phyloP scores from a whole-genome alignment of 805 yeast genomes.

The Yarrowia yakushimensis region DNA sequence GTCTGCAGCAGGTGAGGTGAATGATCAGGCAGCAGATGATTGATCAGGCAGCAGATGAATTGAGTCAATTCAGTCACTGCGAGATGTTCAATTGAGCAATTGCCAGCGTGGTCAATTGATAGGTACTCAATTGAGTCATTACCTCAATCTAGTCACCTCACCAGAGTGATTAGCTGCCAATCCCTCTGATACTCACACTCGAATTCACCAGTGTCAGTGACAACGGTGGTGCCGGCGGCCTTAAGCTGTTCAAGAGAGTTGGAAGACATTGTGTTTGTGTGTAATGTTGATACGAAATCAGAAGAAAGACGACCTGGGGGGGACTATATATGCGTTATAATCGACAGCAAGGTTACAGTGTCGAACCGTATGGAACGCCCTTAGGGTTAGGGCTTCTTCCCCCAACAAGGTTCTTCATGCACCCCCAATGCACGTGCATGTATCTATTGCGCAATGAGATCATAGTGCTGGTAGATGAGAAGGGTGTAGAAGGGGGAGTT shows the following conservation, averaged over 20 bases:
- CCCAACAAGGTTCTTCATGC: constrained; percentile 3
- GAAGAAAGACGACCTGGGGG: neutral
- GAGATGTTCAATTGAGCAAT: too few relatives aligned
- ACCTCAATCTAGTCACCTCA: too few relatives aligned
- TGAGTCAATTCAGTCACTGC: too few relatives aligned
- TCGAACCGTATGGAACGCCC: constrained; percentile 23
- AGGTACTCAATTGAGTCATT: neutral
- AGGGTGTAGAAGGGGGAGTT: neutral
- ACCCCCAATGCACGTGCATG: constrained; percentile 17
- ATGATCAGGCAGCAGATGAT: too few relatives aligned
- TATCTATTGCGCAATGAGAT: constrained; percentile 14
- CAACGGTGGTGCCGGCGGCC: constrained; percentile 93
- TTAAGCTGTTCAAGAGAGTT: constrained; percentile 89
- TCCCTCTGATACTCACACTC: constrained; percentile 51
- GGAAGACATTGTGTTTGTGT: constrained; percentile 28
- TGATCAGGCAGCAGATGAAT: too few relatives aligned
- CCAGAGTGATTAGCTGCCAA: too few relatives aligned
- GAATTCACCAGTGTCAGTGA: constrained; percentile 98
- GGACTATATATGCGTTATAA: constrained; percentile 18
- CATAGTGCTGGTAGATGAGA: neutral
- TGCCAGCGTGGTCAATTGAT: too few relatives aligned
- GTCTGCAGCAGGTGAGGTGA: too few relatives aligned
- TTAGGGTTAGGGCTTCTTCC: constrained; percentile 1
- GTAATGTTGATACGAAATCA: neutral
- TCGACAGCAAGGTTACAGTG: constrained; percentile 21